Conservation (phyloP, 2,329 filamentous ascomycete genomes). For the Paecilomyces sp. region DNA sequence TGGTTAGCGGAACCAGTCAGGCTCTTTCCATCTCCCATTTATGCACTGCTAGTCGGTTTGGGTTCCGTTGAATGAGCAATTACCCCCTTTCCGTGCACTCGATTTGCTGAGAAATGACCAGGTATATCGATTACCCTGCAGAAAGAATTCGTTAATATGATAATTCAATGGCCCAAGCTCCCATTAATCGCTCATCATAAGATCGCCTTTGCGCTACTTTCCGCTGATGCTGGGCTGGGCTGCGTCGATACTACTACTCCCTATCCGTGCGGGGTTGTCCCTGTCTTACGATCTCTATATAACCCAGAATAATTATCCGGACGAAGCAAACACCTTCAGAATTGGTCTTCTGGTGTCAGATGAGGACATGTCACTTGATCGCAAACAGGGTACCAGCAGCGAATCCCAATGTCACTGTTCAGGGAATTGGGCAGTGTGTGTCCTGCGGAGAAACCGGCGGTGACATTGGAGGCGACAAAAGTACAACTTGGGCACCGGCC, state of each 20-base stretch:
- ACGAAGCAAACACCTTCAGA: neutral
- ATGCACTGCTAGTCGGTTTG: neutral
- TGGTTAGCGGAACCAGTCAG: neutral
- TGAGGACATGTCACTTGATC: neutral
- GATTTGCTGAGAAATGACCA: neutral
- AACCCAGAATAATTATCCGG: neutral
- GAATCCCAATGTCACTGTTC: neutral
- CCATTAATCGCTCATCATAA: neutral
- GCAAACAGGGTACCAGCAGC: neutral
- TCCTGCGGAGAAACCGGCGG: neutral
- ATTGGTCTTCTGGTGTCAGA: neutral
- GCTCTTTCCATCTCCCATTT: neutral
- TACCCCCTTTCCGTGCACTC: neutral
- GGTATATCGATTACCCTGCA: neutral
- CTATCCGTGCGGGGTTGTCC: neutral
- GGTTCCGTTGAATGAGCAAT: neutral
- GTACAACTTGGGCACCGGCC: neutral
- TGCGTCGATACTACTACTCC: too few relatives aligned
- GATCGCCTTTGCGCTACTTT: neutral
- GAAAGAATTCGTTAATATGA: neutral
- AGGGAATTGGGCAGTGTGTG: neutral
- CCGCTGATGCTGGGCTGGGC: neutral
- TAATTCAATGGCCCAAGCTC: neutral
- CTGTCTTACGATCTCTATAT: neutral
- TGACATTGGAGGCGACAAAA: neutral